Conservation (phyloP, 257 asterid species). For the Rauvolfia tetraphylla region DNA sequence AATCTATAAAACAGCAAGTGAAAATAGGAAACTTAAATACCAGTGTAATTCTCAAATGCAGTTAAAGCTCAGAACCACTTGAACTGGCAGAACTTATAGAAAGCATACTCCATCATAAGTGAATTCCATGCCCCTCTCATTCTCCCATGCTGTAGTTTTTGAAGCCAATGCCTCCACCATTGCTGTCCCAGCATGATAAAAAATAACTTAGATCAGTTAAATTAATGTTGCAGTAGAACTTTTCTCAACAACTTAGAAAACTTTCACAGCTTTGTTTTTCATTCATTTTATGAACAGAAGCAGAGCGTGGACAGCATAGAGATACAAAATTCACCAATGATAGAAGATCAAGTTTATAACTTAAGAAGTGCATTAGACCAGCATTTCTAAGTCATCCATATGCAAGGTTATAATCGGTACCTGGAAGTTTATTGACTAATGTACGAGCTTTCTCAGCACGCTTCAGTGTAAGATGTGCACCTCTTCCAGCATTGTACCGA, state of each 20-base stretch:
- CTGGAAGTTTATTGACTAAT: conserved; percentile 85
- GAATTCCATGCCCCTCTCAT: conserved; percentile 73
- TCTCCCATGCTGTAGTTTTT: conserved; percentile 79
- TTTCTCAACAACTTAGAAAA: background rate
- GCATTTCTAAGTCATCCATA: background rate
- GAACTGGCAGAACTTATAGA: background rate
- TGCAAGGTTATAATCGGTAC: conserved; percentile 30
- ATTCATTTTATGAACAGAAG: background rate
- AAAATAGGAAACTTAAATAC: background rate
- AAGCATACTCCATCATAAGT: conserved; percentile 84
- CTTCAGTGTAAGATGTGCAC: conserved; percentile 91
- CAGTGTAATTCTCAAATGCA: background rate
- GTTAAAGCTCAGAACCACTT: background rate
- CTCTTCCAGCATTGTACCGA: conserved; percentile 95
- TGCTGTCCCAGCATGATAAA: conserved; percentile 39
- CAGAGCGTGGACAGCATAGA: background rate
- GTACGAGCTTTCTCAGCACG: conserved; percentile 99
- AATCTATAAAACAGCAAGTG: conserved; percentile 42
- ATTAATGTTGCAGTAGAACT: conserved; percentile 4
- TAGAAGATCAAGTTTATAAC: background rate
- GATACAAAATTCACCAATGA: background rate
- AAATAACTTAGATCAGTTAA: background rate
- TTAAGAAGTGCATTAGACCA: background rate
- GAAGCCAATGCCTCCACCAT: conserved; percentile 88
- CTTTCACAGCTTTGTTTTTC: background rate